Conservation (phyloP, 441 rosid genomes). For the Erysimum pusillum region DNA sequence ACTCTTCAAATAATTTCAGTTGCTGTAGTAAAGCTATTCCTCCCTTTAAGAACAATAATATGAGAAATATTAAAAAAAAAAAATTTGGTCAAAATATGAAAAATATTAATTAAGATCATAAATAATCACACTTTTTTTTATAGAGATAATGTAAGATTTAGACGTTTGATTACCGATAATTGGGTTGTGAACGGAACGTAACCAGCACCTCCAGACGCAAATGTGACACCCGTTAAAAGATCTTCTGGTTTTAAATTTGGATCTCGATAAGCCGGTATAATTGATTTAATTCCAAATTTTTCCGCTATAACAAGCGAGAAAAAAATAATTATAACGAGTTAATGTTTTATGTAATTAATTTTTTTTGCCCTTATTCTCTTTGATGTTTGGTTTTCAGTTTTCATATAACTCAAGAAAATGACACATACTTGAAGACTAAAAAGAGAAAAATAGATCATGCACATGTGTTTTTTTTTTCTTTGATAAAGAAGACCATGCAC, state of each 20-base stretch:
- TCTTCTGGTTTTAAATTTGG: slow-evolving; percentile 58
- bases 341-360: neutral
- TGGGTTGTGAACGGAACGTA: slow-evolving; percentile 45
- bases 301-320: slow-evolving; percentile 52
- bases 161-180: slow-evolving; percentile 22
- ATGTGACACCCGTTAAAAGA: slow-evolving; percentile 75
- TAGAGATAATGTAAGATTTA: neutral
- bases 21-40: slow-evolving; percentile 58
- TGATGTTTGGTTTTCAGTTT: neutral
- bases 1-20: slow-evolving; percentile 58
- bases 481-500: neutral
- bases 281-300: slow-evolving; percentile 66
- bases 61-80: neutral
- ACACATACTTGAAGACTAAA: slow-evolving; percentile 12
- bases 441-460: neutral
- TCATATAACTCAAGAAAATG: slow-evolving; percentile 8
- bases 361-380: neutral
- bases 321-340: neutral
- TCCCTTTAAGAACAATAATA: slow-evolving; percentile 38
- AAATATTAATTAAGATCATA: neutral
- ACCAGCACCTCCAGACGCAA: slow-evolving; percentile 87
- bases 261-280: slow-evolving; percentile 70
- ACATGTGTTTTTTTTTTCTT: no score
- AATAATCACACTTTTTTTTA: neutral
- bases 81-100: no score